A percentile compares a stretch with the other conserved stretches of the same genome.
Conservation (phyloP, 305 asterid genomes). For the Fraxinus velutina region DNA sequence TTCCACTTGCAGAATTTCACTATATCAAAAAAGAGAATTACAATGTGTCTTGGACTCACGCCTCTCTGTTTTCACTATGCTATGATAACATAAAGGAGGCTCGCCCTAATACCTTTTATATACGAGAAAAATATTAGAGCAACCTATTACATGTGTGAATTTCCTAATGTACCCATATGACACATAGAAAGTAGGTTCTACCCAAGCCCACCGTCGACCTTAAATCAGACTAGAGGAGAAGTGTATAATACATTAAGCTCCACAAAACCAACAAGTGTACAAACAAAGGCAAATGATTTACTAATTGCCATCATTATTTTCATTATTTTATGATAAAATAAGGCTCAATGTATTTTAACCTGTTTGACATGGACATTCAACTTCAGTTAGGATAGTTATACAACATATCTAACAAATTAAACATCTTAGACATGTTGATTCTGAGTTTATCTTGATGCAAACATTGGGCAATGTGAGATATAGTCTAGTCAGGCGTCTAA, state of each 20-base stretch:
- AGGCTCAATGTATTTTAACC: conserved; percentile 5
- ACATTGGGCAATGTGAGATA: neutral
- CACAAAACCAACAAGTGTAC: neutral
- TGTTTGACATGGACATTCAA: conserved; percentile 15
- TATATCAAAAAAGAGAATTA: neutral
- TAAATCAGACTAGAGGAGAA: neutral
- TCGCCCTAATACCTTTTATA: neutral
- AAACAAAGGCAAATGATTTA: neutral
- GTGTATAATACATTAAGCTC: neutral
- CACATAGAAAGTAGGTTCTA: neutral
- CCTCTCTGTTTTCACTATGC: neutral
- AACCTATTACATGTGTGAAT: neutral
- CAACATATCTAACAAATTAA: conserved; percentile 11
- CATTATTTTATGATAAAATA: neutral
- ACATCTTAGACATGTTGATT: conserved; percentile 6
- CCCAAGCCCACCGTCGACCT: neutral
- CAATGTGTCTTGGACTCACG: neutral
- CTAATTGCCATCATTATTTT: neutral
- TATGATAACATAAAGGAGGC: neutral
- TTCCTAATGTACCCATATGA: neutral
- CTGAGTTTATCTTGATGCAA: conserved; percentile 1
- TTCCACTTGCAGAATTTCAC: neutral
- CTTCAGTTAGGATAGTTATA: conserved; percentile 8
- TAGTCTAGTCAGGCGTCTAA: conserved; percentile 5
- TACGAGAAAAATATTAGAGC: neutral